A percentile compares a stretch with the other conserved stretches of the same genome.
phyloP scores from a whole-genome alignment of 1,284 basidiomycete species.

The Cutaneotrichosporon mucoides region DNA sequence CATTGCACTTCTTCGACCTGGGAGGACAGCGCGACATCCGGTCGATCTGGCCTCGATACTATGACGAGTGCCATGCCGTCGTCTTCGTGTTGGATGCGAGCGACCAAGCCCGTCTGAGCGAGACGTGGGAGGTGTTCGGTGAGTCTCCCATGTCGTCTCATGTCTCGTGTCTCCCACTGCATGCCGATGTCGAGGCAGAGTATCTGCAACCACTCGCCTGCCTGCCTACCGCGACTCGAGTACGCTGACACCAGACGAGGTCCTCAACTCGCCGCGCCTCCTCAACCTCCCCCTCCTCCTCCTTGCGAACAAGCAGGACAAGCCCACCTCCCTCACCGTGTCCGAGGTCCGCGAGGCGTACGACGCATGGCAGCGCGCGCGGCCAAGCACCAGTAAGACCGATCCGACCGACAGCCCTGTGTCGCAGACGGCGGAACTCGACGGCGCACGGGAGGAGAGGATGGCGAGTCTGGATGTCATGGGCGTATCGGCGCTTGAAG shows the following conservation, averaged over 20 bases:
- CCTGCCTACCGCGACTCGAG: no score
- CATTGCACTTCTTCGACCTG: conserved; percentile 90
- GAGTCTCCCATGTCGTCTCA: no score
- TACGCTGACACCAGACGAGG: conserved; percentile 59
- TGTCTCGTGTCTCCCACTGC: no score
- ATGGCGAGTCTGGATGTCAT: conserved; percentile 83
- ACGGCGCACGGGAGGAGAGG: conserved; percentile 29
- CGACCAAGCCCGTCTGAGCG: conserved; percentile 75
- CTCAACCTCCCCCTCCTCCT: conserved; percentile 81
- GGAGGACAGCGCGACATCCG: conserved; percentile 88
- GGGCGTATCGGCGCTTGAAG: conserved; percentile 81
- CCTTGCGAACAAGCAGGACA: conserved; percentile 90
- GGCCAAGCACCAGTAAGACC: neutral
- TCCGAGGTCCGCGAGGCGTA: conserved; percentile 85
- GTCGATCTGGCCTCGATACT: conserved; percentile 88
- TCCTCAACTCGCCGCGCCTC: conserved; percentile 77
- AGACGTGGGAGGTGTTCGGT: conserved; percentile 95
- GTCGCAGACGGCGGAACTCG: neutral
- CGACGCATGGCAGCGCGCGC: conserved; percentile 64
- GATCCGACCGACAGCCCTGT: conserved; percentile 1
- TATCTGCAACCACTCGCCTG: no score
- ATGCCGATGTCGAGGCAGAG: no score
- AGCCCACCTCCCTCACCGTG: conserved; percentile 68
- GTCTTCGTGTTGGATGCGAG: conserved; percentile 86
- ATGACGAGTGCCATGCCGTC: conserved; percentile 89